Conservation (phyloP, 139 green algal genomes). For the Edaphochlamys debaryana region DNA sequence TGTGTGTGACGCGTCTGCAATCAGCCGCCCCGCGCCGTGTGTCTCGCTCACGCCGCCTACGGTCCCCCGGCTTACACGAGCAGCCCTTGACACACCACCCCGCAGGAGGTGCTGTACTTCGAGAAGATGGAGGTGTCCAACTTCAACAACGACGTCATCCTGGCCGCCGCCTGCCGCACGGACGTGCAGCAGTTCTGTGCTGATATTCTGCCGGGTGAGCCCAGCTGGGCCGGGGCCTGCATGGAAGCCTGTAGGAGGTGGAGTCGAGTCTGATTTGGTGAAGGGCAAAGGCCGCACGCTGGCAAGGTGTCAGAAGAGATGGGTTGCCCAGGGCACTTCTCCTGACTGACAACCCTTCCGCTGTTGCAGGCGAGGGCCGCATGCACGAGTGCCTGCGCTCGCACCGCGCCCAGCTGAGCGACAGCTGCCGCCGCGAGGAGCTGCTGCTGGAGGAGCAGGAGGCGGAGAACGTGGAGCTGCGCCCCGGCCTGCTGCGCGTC, state of each 20-base stretch:
- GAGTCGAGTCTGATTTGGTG: no score
- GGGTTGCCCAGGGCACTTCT: no score
- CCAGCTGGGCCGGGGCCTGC: background rate
- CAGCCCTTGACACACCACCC: no score
- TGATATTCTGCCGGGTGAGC: slow-evolving; percentile 59
- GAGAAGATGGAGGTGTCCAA: slow-evolving; percentile 81
- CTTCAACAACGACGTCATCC: slow-evolving; percentile 70
- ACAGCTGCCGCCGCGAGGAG: slow-evolving; percentile 73
- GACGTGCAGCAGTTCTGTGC: slow-evolving; percentile 76
- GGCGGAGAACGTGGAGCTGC: slow-evolving; percentile 66
- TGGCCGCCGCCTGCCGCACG: slow-evolving; percentile 70
- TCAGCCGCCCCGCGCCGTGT: no score
- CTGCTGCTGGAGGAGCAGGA: slow-evolving; percentile 69
- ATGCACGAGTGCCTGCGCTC: slow-evolving; percentile 80
- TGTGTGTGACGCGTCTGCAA: no score
- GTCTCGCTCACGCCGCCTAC: no score
- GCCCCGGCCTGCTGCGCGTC: slow-evolving; percentile 52
- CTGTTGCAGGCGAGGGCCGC: slow-evolving; percentile 63
- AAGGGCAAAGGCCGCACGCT: no score
- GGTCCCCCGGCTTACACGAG: no score
- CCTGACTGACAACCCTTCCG: no score
- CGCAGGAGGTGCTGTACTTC: slow-evolving; percentile 88
- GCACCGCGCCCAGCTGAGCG: slow-evolving; percentile 64
- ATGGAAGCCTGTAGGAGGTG: no score
- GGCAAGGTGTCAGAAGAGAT: no score